Evolutionary conservation across 495 filamentous ascomycete genomes (phyloP).

Genomic region (Cladorrhinum samala): DNA sequence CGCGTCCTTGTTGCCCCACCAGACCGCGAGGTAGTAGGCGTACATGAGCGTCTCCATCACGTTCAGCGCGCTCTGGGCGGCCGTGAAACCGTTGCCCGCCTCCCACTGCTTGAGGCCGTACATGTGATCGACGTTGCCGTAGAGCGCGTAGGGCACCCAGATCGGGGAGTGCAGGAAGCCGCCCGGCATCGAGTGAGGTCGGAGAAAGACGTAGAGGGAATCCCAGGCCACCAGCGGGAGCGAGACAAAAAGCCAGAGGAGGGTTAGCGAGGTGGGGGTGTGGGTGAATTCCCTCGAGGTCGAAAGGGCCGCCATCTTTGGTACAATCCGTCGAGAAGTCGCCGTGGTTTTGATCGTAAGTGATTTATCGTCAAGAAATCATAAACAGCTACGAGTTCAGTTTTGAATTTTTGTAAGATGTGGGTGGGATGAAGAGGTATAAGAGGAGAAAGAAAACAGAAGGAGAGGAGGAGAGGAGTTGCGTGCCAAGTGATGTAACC

Average conservation of each 20-base stretch:
- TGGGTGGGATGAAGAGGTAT: no score
- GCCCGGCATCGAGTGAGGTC: slow-evolving; percentile 79
- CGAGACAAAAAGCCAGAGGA: slow-evolving; percentile 73
- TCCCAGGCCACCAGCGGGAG: slow-evolving; percentile 83
- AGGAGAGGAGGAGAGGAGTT: no score
- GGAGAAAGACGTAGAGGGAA: slow-evolving; percentile 69
- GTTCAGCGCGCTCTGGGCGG: slow-evolving; percentile 70
- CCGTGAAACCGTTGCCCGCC: slow-evolving; percentile 68
- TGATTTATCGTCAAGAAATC: no score
- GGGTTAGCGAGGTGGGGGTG: slow-evolving; percentile 56
- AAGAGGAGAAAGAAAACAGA: no score
- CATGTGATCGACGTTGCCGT: slow-evolving; percentile 72
- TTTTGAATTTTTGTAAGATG: no score
- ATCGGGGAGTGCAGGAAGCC: slow-evolving; percentile 68
- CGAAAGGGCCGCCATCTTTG: no score
- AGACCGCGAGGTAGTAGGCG: slow-evolving; percentile 58
- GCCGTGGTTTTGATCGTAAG: no score
- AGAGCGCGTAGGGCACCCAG: slow-evolving; percentile 75
- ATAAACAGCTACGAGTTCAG: no score
- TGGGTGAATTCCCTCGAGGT: slow-evolving; percentile 42
- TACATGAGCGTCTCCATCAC: slow-evolving; percentile 67
- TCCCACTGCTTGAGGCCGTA: slow-evolving; percentile 79
- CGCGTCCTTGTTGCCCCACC: slow-evolving; percentile 43
- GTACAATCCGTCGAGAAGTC: no score
- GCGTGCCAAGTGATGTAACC: no score